Percentiles rank a stretch among this genome's conserved stretches.
Conservation (phyloP, 257 asterid species). For the Capsicum pubescens region DNA sequence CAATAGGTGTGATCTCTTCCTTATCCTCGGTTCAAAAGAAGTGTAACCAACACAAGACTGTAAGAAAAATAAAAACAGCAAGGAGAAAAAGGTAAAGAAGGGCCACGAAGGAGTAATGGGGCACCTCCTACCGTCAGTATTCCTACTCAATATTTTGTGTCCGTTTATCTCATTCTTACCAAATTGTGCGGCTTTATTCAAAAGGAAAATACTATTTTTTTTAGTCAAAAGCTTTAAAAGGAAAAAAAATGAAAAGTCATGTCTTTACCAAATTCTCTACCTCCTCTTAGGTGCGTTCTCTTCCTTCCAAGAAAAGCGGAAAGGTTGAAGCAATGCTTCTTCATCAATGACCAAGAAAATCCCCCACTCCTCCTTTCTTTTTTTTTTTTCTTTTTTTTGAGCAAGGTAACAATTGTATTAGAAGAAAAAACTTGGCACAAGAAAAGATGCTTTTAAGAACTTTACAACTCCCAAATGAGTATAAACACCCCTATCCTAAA, state of each 20-base stretch:
- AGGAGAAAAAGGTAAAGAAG: not conserved
- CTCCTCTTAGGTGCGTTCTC: not conserved
- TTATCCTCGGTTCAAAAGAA: not conserved
- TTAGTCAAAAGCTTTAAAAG: too few relatives aligned
- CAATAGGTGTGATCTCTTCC: too few relatives aligned
- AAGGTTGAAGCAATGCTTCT: not conserved
- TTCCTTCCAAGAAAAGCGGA: not conserved
- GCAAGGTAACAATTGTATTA: not conserved
- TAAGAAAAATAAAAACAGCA: not conserved
- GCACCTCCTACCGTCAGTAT: not conserved
- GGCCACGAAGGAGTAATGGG: not conserved
- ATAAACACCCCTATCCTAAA: not conserved
- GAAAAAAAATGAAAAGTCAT: not conserved
- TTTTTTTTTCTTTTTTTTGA: not conserved
- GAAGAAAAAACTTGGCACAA: not conserved
- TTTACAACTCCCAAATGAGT: not conserved
- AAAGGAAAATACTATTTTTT: not conserved
- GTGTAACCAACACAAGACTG: not conserved
- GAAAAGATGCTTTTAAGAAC: not conserved
- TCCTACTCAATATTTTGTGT: not conserved
- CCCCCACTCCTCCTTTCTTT: not conserved
- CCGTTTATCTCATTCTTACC: not conserved
- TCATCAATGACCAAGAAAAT: slow-evolving; percentile 5
- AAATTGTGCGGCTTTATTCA: not conserved
- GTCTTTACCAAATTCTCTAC: not conserved